Evolutionary conservation across 2,329 filamentous ascomycete genomes (phyloP), one percentile per base, ranked within the genome.

Genomic region (Scedosporium dehoogii): DNA sequence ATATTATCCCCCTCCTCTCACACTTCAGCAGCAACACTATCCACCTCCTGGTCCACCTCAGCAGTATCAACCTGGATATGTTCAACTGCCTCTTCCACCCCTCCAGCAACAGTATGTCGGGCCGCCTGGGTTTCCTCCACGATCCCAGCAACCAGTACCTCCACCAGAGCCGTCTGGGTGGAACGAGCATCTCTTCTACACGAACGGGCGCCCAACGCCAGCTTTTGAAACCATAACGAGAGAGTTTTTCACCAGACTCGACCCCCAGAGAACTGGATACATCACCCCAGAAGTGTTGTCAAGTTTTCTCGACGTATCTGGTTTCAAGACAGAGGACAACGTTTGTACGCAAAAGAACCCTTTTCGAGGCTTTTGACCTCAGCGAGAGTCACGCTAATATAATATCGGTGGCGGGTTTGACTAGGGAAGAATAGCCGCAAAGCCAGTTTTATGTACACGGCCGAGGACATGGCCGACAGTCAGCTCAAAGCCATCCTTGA

Each of bases 171-270:
- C 14, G 18, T 55, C 18, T 33, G 29, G 29, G 6, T 51, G 59
- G 59, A 61, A 23, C 18, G 59, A 61, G 18, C 42, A 61, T 29
- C 48, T 61, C 23, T 61, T 61, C 46, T 61, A 61, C 59, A 55
- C 44, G 6, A 61, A 61, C 41, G 59, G 59, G 23, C 25, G 33
- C 46, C 59, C 59, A 6, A 61, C 59, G 9, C 59, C 59, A 7
- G 14, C 27, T 12, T 61, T 61, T 18, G 33, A 61, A 25, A 18
- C 46, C 44, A 21, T 61, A 1, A 55, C 23, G 27, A 46, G 44
- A 21, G 9, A 41, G 9, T 61, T 61, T 53, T 61, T 61, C 46
- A 29, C 16, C 3, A 53, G 23, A n/a, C 59, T 61, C 14, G 59
- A 55, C n/a, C 25, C 59, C 16, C 59, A 38, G 25, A 16, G 59